Evolutionary conservation across 768 basidiomycete species (phyloP), one percentile per base, ranked within the genome.

Genomic region (Termitomyces sp.): DNA sequence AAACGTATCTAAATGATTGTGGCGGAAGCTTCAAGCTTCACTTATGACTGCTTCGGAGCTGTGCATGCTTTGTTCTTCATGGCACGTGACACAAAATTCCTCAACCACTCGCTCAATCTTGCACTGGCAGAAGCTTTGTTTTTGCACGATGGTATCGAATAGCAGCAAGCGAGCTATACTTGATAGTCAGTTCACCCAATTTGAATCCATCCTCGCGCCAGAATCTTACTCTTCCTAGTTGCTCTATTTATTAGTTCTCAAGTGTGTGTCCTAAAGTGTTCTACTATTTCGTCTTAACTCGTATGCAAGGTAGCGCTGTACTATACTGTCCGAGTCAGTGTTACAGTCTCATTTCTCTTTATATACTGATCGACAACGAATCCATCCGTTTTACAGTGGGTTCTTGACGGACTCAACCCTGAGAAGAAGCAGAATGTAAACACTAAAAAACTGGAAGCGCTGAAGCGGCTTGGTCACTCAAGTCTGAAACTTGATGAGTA

Each of bases 401-500:
- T 87, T 1, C 66, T 88, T 55, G 84, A 87, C 55, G 72, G 77
- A 37, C 70, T 83, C 52, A 72, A 76, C 34, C 73, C 77, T 52
- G 78, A 80, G 58, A 78, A 80, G 67, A 81, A 84, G 66, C 82
- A 84, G 67, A 81, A 82, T 60, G 78, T 86, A 16, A 84, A 86
- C 63, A 78, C 82, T 54, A 91, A 89, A 68, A 87, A 89, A 36
- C 63, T 85, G 58, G 85, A 90, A 64, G 84, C 87, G 12, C 66
- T 92, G 60, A 84, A 88, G 65, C 84, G 82, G 54, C 71, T 91
- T 18, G 89, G 89, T 4, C 87, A 91, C 70, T 81, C 74, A 42
- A 80, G 84, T 51, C 76, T 97, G 5, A 83, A 91, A 64, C 78
- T 99, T 55, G 86, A 91, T 66, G 95, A 98, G 72, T 92, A 98